Percentiles rank a stretch among this genome's conserved stretches.
Conservation (phyloP, 1,284 basidiomycete species). For the Coriolopsis trogii region DNA sequence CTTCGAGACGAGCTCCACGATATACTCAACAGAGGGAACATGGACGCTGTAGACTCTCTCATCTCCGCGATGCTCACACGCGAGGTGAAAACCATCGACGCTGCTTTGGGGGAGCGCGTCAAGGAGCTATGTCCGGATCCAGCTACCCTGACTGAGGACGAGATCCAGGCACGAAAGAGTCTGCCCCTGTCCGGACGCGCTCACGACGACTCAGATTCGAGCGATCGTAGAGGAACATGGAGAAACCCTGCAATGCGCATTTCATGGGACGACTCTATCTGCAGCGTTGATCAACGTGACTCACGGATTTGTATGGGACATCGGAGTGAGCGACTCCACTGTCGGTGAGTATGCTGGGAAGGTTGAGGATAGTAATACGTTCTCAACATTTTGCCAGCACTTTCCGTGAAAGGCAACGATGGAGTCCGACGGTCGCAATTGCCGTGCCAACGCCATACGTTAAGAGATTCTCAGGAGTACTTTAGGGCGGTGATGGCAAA, state of each 20-base stretch:
- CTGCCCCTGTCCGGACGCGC: too few species aligned
- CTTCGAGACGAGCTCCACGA: background rate
- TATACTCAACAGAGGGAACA: conserved; percentile 3
- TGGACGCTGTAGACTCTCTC: background rate
- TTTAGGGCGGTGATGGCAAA: too few species aligned
- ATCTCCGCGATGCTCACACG: background rate
- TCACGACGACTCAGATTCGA: background rate
- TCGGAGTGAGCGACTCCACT: conserved; percentile 7
- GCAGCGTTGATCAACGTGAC: conserved; percentile 5
- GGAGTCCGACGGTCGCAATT: too few species aligned
- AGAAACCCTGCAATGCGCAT: background rate
- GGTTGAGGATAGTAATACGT: too few species aligned
- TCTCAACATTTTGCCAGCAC: too few species aligned
- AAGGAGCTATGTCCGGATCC: conserved; percentile 1
- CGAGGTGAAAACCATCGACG: conserved; percentile 6
- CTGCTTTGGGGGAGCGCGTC: background rate
- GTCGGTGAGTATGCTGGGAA: conserved; percentile 1
- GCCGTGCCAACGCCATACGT: too few species aligned
- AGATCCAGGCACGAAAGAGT: too few species aligned
- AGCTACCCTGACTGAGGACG: background rate
- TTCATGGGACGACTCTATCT: background rate
- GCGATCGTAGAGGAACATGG: background rate
- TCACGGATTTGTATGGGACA: conserved; percentile 4
- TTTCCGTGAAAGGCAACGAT: too few species aligned
- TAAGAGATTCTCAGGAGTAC: too few species aligned